Conservation (phyloP, 2,329 filamentous ascomycete genomes). For the Apiospora aurea region DNA sequence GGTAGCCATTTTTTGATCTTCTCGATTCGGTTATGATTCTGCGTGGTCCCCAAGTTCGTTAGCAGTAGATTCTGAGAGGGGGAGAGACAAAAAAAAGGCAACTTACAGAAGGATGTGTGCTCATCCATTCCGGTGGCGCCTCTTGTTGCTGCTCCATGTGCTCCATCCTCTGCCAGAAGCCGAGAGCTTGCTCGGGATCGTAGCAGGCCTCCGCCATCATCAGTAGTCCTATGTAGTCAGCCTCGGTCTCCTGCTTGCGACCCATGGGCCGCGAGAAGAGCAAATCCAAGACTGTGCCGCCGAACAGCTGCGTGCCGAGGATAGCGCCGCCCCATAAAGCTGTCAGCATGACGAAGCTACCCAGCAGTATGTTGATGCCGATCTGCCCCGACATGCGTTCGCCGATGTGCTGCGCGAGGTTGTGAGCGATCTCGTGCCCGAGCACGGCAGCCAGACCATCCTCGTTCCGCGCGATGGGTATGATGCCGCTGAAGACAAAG, state of each 20-base stretch:
- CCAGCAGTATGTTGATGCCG: conserved; percentile 59
- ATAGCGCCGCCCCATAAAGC: conserved; percentile 53
- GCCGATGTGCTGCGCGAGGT: conserved; percentile 70
- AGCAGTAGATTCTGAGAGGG: background rate
- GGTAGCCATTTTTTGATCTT: conserved; percentile 71
- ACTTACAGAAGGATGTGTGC: conserved; percentile 76
- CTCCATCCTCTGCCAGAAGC: conserved; percentile 74
- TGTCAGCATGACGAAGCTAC: conserved; percentile 57
- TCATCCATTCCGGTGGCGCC: conserved; percentile 73
- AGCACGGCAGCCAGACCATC: conserved; percentile 77
- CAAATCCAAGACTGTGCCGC: conserved; percentile 63
- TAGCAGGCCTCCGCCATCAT: conserved; percentile 86
- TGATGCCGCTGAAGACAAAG: conserved; percentile 78
- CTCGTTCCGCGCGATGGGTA: conserved; percentile 71
- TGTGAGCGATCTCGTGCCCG: conserved; percentile 82
- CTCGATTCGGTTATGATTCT: conserved; percentile 68
- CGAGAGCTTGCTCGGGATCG: conserved; percentile 70
- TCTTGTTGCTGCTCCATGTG: conserved; percentile 63
- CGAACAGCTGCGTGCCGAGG: conserved; percentile 48
- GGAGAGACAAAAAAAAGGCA: background rate
- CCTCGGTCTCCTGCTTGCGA: conserved; percentile 76
- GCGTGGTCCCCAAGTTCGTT: conserved; percentile 29
- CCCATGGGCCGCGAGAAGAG: conserved; percentile 73
- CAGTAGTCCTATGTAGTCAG: conserved; percentile 81
- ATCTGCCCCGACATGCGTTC: conserved; percentile 66